Base-by-base conservation (phyloP, 192 early-diverging fungal species). In the Coemansia sp. region DNA sequence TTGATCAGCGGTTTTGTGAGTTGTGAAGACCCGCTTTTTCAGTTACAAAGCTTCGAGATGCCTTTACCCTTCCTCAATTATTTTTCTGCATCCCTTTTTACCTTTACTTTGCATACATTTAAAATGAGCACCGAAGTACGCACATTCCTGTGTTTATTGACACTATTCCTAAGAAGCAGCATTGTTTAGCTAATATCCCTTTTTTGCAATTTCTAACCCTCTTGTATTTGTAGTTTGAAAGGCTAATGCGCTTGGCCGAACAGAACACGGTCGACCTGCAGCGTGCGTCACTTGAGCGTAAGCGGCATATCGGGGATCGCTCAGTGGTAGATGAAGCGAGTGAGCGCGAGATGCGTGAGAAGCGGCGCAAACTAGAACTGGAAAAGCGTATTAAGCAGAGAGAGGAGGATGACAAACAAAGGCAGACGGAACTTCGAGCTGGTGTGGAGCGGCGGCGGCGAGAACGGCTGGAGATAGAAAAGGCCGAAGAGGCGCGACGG, bases 161-260 rank as follows among this genome's bases (percentile, higher is more conserved):
- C 7, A 18, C 18, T 47, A 7, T 16, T 47, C 20, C 5, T 16
- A 16, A 5, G 41, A 61, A 45, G 10, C 24, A 18, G 38, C 32
- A 12, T 30, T 32, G 1, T 24, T 32, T 32, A n/a, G 29, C 29
- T 56, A 56, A 56, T 16, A 34, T 32, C 4, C 24, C 1, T 53
- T 44, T 44, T 44, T 44, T 44, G 41, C 47, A 49, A n/a, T 24
- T 53, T 53, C 24, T 35, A 35, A 35, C 34, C 5, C 34, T 35
- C 34, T 35, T 16, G 7, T 37, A 15, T 18, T 16, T 66, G 59
- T 79, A 81, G 73, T 82, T 82, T 70, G 79, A 82, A 11, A 61
- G 43, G 70, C 79, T 82, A 22, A 63, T 82, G 79, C 74, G 74
- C 45, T 58, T 82, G 56, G 79, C 79, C 5, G 79, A 82, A 47